Evolutionary conservation across 768 basidiomycete genomes (phyloP), one percentile per base, ranked within the genome.

Genomic region (Agaricus sinodeliciosus): DNA sequence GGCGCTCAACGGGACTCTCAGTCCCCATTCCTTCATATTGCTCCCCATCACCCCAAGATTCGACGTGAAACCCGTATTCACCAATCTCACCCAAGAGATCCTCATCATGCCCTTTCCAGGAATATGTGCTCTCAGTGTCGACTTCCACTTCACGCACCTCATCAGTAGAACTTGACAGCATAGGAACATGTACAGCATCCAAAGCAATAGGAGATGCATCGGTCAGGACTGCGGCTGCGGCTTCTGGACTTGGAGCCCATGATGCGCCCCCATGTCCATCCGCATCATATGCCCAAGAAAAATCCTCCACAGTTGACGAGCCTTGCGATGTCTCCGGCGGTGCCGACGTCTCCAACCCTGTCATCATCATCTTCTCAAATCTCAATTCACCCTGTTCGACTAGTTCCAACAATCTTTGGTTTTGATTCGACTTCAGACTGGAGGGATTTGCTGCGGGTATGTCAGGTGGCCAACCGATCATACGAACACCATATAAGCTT

Each of bases 381-480:
- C 62, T 67, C 62, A 84, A 65, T 4, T 66, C 65, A 11, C 82
- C 80, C 43, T 61, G 72, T 43, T 72, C 66, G 40, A 84, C 63
- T 44, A 72, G 70, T 19, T 81, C 74, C 34, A 82, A 65, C 15
- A 86, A 60, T 9, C 63, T 60, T 59, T 74, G 77, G 63, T 84
- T 84, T 58, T 85, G 82, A 43, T 62, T 62, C 18, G 66, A 66
- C 57, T 79, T 80, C 49, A 86, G 63, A 9, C 74, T 66, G 26
- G 84, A 85, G 5, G 85, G 85, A 58, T 85, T 87, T 57, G 78
- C 77, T 19, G 68, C 64, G 6, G 83, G 83, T 19, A 87, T 72
- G 27, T 67, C 67, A 19, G 72, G 55, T 9, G 85, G 85, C 85
- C 85, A 87, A 39, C 85, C 85, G 12, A 79, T 70, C 42, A 86